Base-by-base conservation (phyloP, 345 rosid genomes). In the Linum usitatissimum region DNA sequence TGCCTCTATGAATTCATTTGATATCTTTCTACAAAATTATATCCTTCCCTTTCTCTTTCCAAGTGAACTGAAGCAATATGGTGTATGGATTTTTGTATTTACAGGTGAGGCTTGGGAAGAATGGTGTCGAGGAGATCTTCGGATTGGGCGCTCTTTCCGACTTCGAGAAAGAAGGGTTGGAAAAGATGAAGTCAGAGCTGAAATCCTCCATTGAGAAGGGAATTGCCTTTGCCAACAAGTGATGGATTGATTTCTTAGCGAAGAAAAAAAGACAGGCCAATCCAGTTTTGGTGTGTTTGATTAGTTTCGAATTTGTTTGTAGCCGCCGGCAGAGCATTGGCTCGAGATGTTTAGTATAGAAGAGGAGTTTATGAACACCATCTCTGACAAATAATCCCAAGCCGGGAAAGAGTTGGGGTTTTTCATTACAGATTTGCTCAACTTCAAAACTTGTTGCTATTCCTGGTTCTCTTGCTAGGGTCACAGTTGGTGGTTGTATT, bases 91-190 rank as follows among this genome's bases (percentile, higher is more conserved):
- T n/a, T n/a, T n/a, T 34, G 38, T 34, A 1, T 65, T 60, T 64
- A 71, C 88, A 87, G 95, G 92, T 90, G 68, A 81, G 80, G 73
- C 77, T 87, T 3, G 97, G 95, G 28, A 87, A 82, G 90, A 80
- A 82, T 13, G 92, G 95, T 3, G 92, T 83, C 55, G 92, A 85
- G 63, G 92, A 87, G 77, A 81, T 90, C 38, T 53, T 83, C 13
- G 92, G 84, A 19, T 68, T 90, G 70, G 95, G 97, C 15, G 42
- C 88, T 14, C 80, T 90, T n/a, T 90, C 95, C 0, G 92, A 83
- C 71, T 85, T 12, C 10, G 95, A 87, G 68, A 81, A 82, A 67
- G 80, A 81, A 68, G 90, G 92, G 21, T 68, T 87, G 69, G 88
- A 84, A 68, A 78, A 54, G 55, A 78, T 90, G 62, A 85, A 85